A percentile compares a stretch with the other conserved stretches of the same genome.
Conservation (phyloP, 2,329 filamentous ascomycete genomes). For the Botryotinia convoluta region DNA sequence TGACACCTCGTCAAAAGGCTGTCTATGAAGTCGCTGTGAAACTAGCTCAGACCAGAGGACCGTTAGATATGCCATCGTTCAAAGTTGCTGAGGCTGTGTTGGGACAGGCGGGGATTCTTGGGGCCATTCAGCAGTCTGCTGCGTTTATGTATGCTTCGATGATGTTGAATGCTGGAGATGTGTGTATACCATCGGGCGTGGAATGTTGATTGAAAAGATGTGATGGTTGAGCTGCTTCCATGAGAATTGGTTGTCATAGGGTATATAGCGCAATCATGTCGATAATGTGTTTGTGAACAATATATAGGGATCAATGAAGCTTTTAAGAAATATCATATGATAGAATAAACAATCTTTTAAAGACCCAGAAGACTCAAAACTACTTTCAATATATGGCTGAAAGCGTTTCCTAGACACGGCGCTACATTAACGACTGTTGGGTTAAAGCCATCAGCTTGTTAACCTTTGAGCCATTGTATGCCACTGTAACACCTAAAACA, state of each 20-base stretch:
- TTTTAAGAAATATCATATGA: no score
- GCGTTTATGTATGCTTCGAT: constrained; percentile 13
- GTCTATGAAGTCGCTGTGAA: background rate
- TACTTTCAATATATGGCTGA: background rate
- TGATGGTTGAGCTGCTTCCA: background rate
- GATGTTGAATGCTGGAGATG: constrained; percentile 11
- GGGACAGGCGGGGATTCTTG: background rate
- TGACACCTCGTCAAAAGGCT: background rate
- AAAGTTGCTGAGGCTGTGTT: background rate
- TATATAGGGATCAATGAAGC: no score
- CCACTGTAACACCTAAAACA: background rate
- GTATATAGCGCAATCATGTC: background rate
- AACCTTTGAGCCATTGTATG: background rate
- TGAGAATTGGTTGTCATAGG: background rate
- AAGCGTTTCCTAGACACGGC: background rate
- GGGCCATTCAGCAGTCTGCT: background rate
- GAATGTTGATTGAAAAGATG: background rate
- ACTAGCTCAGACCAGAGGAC: background rate
- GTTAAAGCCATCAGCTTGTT: background rate
- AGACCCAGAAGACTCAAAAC: background rate
- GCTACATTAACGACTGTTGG: background rate
- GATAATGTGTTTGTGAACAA: background rate
- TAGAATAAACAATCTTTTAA: background rate
- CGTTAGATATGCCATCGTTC: background rate
- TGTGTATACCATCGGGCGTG: background rate